Base-by-base conservation (phyloP, 2,329 filamentous ascomycete genomes). In the Orbilia blumenaviensis region DNA sequence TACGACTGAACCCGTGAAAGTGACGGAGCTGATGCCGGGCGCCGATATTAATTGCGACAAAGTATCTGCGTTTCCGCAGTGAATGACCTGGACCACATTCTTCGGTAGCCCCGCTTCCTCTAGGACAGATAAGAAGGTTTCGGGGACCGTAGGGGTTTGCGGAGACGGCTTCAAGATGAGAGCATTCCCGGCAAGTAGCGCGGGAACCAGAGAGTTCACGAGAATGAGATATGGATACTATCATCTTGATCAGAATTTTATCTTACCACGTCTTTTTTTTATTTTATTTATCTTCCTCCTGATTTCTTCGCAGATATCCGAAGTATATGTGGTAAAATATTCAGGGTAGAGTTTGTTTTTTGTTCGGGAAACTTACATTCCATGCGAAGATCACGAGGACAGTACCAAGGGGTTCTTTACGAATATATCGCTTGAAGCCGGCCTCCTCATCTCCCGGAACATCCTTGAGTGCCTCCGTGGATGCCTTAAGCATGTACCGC, bases 161-260 rank as follows among this genome's bases (percentile, higher is more conserved):
- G 94, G 94, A 4, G 93, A 96, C 21, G 94, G 94, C 85, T 98
- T 98, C 69, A 98, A 85, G 75, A 98, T 95, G 72, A 98, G 92
- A 2, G 91, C 90, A 84, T 97, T 96, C 44, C 94, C 94, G 29
- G 92, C 89, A 41, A 98, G 87, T 41, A 98, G 86, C n/a, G 94
- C 94, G 16, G 94, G 94, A 78, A 98, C 89, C 72, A 98, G 86
- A 10, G 93, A 94, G 85, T 98, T 98, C 81, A 97, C 89, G 29
- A 97, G 88, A 79, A 94, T 96, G 56, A 98, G 86, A 83, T 97
- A 98, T 23, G 94, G 94, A 81, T 98, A 98, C 93, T 96, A 80
- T 27, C 8, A 36, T 38, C 16, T 2, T 25, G 46, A 36, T 58
- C 50, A 77, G 52, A 25, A 48, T 58, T 50, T 78, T 18, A 27